These are phyloP conservation scores for Fusarium armeniacum DNA, from an alignment of 2,329 filamentous ascomycete genomes.

Conservation along the genomic window DNA sequence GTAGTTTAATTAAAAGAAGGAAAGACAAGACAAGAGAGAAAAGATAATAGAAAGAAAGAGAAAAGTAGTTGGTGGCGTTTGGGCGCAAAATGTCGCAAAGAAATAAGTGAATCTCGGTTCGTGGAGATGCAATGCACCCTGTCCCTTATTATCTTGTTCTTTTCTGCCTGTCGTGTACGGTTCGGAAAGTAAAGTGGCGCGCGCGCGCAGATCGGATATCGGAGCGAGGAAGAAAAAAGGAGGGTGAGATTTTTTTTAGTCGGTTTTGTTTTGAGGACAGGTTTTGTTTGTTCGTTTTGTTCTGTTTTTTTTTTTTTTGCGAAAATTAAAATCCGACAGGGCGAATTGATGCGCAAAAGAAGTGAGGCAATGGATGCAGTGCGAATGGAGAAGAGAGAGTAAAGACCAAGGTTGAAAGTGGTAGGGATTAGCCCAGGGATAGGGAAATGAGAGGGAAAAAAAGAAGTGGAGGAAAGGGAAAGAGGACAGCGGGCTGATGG, in stretches of 20 bases:
- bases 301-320: background rate
- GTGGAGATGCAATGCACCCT: slow-evolving; percentile 23
- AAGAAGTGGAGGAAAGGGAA: slow-evolving; percentile 3
- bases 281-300: background rate
- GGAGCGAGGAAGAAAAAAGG: slow-evolving; percentile 3
- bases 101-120: slow-evolving; percentile 41
- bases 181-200: slow-evolving; percentile 18
- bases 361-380: slow-evolving; percentile 9
- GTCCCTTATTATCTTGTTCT: background rate
- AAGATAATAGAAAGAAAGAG: background rate
- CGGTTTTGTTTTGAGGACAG: background rate
- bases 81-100: slow-evolving; percentile 4
- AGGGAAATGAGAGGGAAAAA: slow-evolving; percentile 25
- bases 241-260: background rate
- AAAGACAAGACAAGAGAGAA: background rate
- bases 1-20: background rate
- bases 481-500: slow-evolving; percentile 10
- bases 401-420: background rate
- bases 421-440: slow-evolving; percentile 18
- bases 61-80: slow-evolving; percentile 6
- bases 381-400: background rate
- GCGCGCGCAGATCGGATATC: slow-evolving; percentile 30
- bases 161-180: background rate
- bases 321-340: background rate
- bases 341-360: slow-evolving; percentile 11